Evolutionary conservation across 1,284 basidiomycete species (phyloP).

Genomic region (Cerrena zonata): DNA sequence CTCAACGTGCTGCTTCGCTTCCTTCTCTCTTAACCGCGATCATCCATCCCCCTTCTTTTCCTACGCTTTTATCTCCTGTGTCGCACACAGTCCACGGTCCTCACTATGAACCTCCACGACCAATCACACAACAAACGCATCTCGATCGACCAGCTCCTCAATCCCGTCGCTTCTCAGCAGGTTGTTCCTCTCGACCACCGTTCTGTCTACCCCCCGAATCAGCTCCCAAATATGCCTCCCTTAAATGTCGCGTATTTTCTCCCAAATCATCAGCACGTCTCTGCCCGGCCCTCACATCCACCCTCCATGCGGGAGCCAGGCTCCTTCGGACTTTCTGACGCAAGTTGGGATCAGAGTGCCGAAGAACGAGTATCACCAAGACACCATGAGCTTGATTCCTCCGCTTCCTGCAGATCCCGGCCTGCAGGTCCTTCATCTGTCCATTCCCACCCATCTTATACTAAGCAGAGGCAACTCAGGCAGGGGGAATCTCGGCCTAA

Average conservation of each 20-base stretch:
- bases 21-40: no score
- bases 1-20: no score
- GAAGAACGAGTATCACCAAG: constrained; percentile 17
- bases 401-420: constrained; percentile 19
- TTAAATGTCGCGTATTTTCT: constrained; percentile 19
- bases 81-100: no score
- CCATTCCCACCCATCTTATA: constrained; percentile 19
- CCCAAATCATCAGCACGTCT: constrained; percentile 22
- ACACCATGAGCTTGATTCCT: constrained; percentile 16
- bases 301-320: constrained; percentile 22
- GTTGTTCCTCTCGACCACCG: constrained; percentile 24
- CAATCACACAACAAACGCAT: constrained; percentile 40
- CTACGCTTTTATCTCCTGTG: no score
- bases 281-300: constrained; percentile 21
- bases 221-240: constrained; percentile 36
- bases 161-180: constrained; percentile 30
- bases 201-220: constrained; percentile 29
- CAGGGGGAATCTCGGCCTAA: constrained; percentile 16
- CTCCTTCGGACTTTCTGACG: constrained; percentile 38
- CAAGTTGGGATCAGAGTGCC: constrained; percentile 33
- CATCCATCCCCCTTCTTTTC: no score
- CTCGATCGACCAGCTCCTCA: constrained; percentile 48
- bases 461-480: constrained; percentile 19
- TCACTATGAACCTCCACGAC: constrained; percentile 46
- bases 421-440: constrained; percentile 7